Base-by-base conservation (phyloP, 2,329 filamentous ascomycete species). In the Fusarium abutilonis region DNA sequence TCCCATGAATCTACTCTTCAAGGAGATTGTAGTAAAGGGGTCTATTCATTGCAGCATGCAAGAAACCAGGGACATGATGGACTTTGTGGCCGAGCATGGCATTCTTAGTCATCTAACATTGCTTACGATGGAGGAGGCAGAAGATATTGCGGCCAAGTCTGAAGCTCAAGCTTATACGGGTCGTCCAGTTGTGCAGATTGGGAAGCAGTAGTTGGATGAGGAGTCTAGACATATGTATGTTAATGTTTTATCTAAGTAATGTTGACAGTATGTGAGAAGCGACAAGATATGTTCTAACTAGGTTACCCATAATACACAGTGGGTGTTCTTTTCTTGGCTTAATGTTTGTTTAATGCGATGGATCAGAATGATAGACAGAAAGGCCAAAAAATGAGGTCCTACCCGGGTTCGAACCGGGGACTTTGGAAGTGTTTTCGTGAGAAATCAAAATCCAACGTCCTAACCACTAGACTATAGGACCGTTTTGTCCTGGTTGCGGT, bases 11-110 rank as follows among this genome's bases (percentile, higher is more conserved):
- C 52, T 68, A 21, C 21, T 64, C 4, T 42, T 47, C n/a, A 43
- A 31, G 4, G 62, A 66, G 36, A 61, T 64, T 41, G 14, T 57
- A 4, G 39, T 66, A 19, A 64, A 64, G 28, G 59, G 65, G 8
- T 38, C 50, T 7, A 35, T 59, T 4, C 64, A 67, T 17, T 57
- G 55, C 32, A 63, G 63, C 5, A 64, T 64, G 43, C 31, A 43
- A 14, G 63, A 66, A 31, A 55, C 40, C 10, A 51, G 17, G 19
- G 45, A 44, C n/a, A 64, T 64, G 60, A 52, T 64, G 28, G 21
- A 40, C 15, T 60, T 47, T 32, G 56, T 55, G 23, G 32, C 44
- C 14, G 21, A 67, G 36, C 52, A 67, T 19, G 46, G 46, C 15
- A 44, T 61, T 23, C 29, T 50, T 9, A 64, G 63, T 9, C 59